A percentile compares a stretch with the other conserved stretches of the same genome.
These are phyloP conservation scores for Chytriomyces sp. DNA, from an alignment of 192 early-diverging fungal genomes.

Conservation along the genomic window DNA sequence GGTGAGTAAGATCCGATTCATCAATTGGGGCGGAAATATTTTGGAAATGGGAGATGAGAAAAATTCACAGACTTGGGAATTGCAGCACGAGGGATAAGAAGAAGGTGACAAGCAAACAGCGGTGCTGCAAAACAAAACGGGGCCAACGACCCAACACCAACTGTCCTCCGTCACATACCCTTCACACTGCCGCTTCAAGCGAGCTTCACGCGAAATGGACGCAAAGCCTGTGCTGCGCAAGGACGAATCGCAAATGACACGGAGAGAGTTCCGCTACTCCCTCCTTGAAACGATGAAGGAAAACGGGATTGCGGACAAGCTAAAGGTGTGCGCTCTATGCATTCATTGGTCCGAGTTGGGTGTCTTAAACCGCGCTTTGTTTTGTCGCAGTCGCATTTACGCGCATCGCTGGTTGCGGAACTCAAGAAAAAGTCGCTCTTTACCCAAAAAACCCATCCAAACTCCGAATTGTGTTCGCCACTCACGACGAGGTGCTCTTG, in stretches of 20 bases:
- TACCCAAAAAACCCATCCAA: background rate
- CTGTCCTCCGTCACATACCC: too few relatives aligned
- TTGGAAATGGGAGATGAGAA: too few relatives aligned
- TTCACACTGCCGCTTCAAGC: too few relatives aligned
- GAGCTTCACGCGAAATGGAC: too few relatives aligned
- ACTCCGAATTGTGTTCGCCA: background rate
- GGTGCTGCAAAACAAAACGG: too few relatives aligned
- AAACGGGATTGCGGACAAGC: constrained; percentile 49
- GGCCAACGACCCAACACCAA: too few relatives aligned
- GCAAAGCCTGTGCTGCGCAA: background rate
- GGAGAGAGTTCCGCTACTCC: constrained; percentile 41
- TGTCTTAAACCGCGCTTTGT: background rate
- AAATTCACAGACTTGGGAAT: too few relatives aligned
- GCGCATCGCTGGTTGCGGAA: constrained; percentile 50
- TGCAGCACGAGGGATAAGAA: too few relatives aligned
- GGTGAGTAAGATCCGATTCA: background rate
- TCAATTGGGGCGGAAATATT: background rate
- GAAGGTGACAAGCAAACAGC: too few relatives aligned
- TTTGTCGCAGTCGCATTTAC: constrained; percentile 52
- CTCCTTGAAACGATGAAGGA: constrained; percentile 45
- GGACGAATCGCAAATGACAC: constrained; percentile 8
- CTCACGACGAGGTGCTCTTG: background rate
- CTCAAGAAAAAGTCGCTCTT: constrained; percentile 24
- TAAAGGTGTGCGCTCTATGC: constrained; percentile 43
- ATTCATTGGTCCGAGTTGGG: background rate